phyloP scores from a whole-genome alignment of 1,139 yeast species.

The Pneumocystis sp. region DNA sequence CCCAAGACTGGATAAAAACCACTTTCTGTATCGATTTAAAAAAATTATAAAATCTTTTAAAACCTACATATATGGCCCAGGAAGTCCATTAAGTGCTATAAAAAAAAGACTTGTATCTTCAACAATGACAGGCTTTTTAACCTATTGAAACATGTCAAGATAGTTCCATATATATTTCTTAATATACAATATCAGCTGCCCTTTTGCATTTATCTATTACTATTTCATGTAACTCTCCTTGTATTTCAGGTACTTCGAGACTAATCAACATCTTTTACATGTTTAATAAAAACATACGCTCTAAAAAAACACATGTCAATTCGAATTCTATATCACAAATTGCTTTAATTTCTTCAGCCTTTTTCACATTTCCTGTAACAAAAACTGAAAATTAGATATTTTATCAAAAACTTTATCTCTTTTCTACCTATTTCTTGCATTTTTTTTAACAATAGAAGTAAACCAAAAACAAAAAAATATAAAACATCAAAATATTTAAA shows the following conservation, averaged over 20 bases:
- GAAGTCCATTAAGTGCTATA: conserved; percentile 64
- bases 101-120: conserved; percentile 91
- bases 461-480: not conserved
- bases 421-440: not conserved
- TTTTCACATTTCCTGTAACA: conserved; percentile 13
- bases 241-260: conserved; percentile 41
- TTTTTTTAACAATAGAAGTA: not conserved
- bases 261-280: not conserved
- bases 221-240: conserved; percentile 73
- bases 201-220: conserved; percentile 63
- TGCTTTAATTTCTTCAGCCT: conserved; percentile 11
- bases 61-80: conserved; percentile 61
- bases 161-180: not conserved
- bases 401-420: not conserved
- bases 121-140: conserved; percentile 68
- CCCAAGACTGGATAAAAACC: conserved; percentile 70
- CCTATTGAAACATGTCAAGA: conserved; percentile 11
- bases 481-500: not conserved
- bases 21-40: conserved; percentile 38
- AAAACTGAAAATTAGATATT: conserved; percentile 3
- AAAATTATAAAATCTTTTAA: not conserved
- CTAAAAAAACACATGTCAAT: conserved; percentile 7
- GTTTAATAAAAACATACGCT: conserved; percentile 4
- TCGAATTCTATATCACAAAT: conserved; percentile 7
- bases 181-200: conserved; percentile 43